Base-by-base conservation (phyloP, 139 green algal genomes). In the Picochlorum sp. region DNA sequence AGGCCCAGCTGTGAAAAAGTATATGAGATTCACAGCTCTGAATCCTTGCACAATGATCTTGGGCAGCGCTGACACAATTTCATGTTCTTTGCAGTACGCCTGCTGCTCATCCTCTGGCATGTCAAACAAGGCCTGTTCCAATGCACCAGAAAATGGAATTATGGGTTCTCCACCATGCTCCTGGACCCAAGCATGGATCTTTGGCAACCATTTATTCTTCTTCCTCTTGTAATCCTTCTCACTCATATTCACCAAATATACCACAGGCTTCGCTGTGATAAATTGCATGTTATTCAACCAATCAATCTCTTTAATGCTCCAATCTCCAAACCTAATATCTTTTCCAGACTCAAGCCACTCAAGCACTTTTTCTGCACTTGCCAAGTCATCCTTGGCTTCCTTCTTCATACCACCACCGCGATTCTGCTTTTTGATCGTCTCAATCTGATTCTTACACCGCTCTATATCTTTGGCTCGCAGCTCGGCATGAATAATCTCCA, bases 1-100 rank as follows among this genome's bases (percentile, higher is more conserved):
- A 30, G 81, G 69, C 7, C 94, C 94, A 10, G 89, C 89, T 5
- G 94, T 99, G 84, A 99, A 99, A 85, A 98, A 99, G 78, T 99
- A 98, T 72, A 99, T 98, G 26, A 99, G 79, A 58, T 96, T 80
- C 18, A 91, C 82, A 3, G 82, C 75, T 58, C 81, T 83, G 81
- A 97, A 98, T 21, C 91, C 94, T 0, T 88, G 91, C 30, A 88
- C 94, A 75, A 98, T 92, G 75, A 98, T 98, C 82, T 98, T 97
- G 32, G 83, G 80, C 63, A 96, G 74, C 32, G 75, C 83, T n/a
- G 68, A 82, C 16, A 60, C 49, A 24, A 58, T 65, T 4, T 64
- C 80, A 37, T 65, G 45, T 73, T 86, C 82, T 77, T 92, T 88
- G 75, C 71, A 83, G 70, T 89, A 90, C 61, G 70, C 69, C 24